Evolutionary conservation across 1,284 basidiomycete species (phyloP), one percentile per base, ranked within the genome.

Genomic region (Bondarzewia mesenterica): DNA sequence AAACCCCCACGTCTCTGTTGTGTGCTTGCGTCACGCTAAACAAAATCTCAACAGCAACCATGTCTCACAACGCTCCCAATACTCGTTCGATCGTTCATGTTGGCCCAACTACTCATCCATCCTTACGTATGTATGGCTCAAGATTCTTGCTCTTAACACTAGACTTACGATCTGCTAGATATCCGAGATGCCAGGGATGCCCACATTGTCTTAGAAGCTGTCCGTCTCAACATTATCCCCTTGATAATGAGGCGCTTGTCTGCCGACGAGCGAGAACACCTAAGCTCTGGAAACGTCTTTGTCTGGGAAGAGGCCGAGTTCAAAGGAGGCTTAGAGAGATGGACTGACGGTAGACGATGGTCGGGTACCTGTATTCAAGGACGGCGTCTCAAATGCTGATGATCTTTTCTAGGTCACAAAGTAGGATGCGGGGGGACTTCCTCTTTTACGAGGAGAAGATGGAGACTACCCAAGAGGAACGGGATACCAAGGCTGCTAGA

Each of bases 281-380:
- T 89, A 5, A 62, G 62, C 32, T 82, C 84, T 45, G 85, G 85
- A 0, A 83, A 86, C 54, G 75, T 88, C 29, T 89, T 86, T 57
- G 86, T 89, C 37, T 89, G 86, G 86, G 85, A 88, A 58, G 85
- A 88, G 60, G 84, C 82, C 10, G 84, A 87, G 57, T 80, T 82
- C 47, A 85, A 87, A 58, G 83, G 84, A 7, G 84, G 84, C 15
- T 63, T 88, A 20, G 69, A 86, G 48, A 72, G 85, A 27, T 88
- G 85, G 85, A 88, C 85, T 7, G 85, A 88, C 58, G 85, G 85
- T 5, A 70, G 83, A 54, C 69, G 82, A 66, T 88, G 85, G 85
- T 82, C 59, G 50, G n/a, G 65, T 57, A 23, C 20, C 25, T 44
- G 44, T 6, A 26, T 36, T 29, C 16, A 42, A 43, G 23, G 22